Percentiles rank a stretch among this genome's conserved stretches.
Evolutionary conservation across 2,329 filamentous ascomycete species (phyloP).

Genomic region (Fusarium keratoplasticum): DNA sequence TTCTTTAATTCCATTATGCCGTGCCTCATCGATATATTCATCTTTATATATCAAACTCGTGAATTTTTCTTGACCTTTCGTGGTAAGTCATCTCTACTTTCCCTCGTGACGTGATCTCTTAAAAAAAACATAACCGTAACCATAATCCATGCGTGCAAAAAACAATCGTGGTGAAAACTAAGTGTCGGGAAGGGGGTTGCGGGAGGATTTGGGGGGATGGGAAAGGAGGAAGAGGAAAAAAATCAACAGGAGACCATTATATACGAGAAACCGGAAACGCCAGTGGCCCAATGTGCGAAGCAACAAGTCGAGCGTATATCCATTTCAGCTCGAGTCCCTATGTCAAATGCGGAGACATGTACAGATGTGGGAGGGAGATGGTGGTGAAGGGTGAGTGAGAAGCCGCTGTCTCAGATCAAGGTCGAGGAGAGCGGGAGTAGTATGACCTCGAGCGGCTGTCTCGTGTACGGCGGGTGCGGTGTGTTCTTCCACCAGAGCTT

Average conservation of each 20-base stretch:
- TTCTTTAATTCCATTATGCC: slow-evolving; percentile 18
- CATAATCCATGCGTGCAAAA: slow-evolving; percentile 25
- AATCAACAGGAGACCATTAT: slow-evolving; percentile 29
- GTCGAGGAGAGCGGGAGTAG: slow-evolving; percentile 45
- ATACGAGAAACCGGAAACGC: slow-evolving; percentile 42
- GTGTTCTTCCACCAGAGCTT: slow-evolving; percentile 59
- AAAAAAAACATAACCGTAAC: slow-evolving; percentile 1
- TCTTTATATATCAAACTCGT: slow-evolving; percentile 39
- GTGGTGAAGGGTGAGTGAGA: slow-evolving; percentile 13
- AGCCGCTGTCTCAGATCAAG: slow-evolving; percentile 22
- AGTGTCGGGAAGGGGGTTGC: slow-evolving; percentile 8
- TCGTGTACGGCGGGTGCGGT: slow-evolving; percentile 48
- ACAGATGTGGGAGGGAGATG: slow-evolving; percentile 30
- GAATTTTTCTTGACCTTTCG: slow-evolving; percentile 32
- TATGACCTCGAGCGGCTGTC: slow-evolving; percentile 49
- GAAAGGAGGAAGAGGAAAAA: slow-evolving; percentile 4
- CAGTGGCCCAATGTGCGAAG: slow-evolving; percentile 37
- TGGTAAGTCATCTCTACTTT: slow-evolving; percentile 37
- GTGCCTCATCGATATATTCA: slow-evolving; percentile 36
- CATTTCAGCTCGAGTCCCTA: slow-evolving; percentile 31
- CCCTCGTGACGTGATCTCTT: slow-evolving; percentile 40
- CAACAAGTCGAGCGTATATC: slow-evolving; percentile 36
- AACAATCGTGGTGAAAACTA: slow-evolving; percentile 12
- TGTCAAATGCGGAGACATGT: slow-evolving; percentile 41
- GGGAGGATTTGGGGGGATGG: background rate